Percentiles rank a stretch among this genome's conserved stretches.
These are phyloP conservation scores for Penicillium goetzii DNA, from an alignment of 495 filamentous ascomycete species.

Conservation along the genomic window DNA sequence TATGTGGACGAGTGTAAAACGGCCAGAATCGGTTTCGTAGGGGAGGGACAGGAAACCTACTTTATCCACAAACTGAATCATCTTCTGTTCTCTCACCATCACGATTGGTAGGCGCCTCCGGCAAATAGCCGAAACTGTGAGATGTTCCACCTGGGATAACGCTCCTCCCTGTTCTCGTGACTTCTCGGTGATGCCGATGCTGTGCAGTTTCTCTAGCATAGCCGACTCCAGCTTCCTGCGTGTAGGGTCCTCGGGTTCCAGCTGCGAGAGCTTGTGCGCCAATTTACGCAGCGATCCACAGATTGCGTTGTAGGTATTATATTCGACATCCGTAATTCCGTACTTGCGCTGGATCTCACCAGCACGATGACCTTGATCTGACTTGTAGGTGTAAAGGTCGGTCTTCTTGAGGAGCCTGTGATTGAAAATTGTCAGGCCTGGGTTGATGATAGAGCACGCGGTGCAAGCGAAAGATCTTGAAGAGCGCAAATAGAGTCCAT, in stretches of 20 bases:
- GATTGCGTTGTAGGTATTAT: conserved; percentile 84
- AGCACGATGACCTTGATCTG: conserved; percentile 82
- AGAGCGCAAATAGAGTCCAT: not conserved
- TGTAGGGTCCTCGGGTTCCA: conserved; percentile 76
- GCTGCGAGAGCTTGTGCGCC: conserved; percentile 79
- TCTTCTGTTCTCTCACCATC: conserved; percentile 87
- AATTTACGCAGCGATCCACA: conserved; percentile 84
- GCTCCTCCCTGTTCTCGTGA: conserved; percentile 57
- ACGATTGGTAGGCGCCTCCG: conserved; percentile 80
- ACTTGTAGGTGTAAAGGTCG: conserved; percentile 92
- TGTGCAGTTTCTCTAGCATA: conserved; percentile 84
- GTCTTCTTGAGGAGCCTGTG: conserved; percentile 80
- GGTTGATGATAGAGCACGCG: not conserved
- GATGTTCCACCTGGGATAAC: conserved; percentile 81
- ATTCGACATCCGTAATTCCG: conserved; percentile 74
- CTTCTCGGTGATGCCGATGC: conserved; percentile 82
- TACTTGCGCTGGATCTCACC: conserved; percentile 81
- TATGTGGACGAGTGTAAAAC: not conserved
- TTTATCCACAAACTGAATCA: conserved; percentile 64
- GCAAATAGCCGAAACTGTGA: conserved; percentile 84
- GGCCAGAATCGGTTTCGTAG: not conserved
- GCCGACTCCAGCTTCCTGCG: conserved; percentile 80
- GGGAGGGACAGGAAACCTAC: conserved; percentile 14
- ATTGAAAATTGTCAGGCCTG: conserved; percentile 14
- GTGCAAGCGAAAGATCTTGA: not conserved